These are phyloP conservation scores for Cylindrotheca fusiformis DNA, from an alignment of 108 stramenopile species.

Conservation along the genomic window DNA sequence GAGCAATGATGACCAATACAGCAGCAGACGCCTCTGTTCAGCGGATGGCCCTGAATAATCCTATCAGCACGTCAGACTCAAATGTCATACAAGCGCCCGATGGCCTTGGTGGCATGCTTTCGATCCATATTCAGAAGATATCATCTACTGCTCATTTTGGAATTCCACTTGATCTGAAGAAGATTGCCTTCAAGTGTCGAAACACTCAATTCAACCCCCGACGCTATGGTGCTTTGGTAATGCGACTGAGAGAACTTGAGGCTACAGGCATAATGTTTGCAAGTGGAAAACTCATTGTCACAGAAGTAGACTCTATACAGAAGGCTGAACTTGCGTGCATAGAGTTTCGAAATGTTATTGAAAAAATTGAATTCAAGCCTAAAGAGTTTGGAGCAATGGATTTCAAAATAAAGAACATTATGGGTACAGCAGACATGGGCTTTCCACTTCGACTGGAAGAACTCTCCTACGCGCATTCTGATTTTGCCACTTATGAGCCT, in stretches of 20 bases:
- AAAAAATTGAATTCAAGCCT: background rate
- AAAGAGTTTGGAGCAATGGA: background rate
- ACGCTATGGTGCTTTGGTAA: background rate
- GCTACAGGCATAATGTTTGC: background rate
- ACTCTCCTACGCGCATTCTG: background rate
- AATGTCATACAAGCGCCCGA: background rate
- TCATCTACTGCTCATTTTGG: background rate
- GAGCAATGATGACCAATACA: no score
- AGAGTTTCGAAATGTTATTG: background rate
- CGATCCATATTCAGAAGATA: background rate
- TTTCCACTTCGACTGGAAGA: background rate
- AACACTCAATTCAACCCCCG: background rate
- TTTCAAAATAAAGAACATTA: background rate
- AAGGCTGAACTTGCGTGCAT: background rate
- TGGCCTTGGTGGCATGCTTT: background rate
- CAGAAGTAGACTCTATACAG: background rate
- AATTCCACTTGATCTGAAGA: background rate
- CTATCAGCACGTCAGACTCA: no score
- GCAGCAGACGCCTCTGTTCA: no score
- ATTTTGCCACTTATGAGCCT: background rate
- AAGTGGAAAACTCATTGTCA: background rate
- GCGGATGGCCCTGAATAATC: no score
- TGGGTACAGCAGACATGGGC: background rate
- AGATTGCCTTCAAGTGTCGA: background rate
- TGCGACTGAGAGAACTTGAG: background rate